Evolutionary conservation across 1,284 basidiomycete genomes (phyloP), one percentile per base, ranked within the genome.

Genomic region (Heterobasidion parviporum): DNA sequence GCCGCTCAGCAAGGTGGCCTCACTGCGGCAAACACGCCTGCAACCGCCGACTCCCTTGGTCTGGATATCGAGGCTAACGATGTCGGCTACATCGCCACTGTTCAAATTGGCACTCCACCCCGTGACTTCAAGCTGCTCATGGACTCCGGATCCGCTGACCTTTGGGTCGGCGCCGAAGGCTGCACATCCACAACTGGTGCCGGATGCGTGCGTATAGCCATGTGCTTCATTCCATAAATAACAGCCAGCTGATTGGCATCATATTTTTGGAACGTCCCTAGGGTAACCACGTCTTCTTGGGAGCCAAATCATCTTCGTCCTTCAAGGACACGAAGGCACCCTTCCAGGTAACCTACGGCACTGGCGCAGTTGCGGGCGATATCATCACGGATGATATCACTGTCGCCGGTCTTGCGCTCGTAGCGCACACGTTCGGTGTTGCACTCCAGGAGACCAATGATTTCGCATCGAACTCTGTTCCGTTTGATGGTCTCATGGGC

Each of bases 401-500:
- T 54, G 73, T 95, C 56, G 89, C 85, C 8, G 87, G 85, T 9
- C 72, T 94, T 34, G 65, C 68, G 1, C 73, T 94, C 35, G 66
- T 67, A 10, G 75, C 68, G 2, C 89, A 92, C 68, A 81, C 77
- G 0, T 90, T 95, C 62, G 93, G 92, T 48, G 82, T 86, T 33
- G 82, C 87, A 8, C 74, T 72, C 2, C 56, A 67, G 32, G 91
- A 93, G 68, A 82, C 79, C 49, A 63, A 68, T 2, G 82, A 92
- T 52, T 92, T 92, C 67, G 74, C 82, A 1, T 67, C 66, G 36
- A 62, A 77, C 60, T 60, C 63, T 1, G 74, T 75, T 36, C 75
- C 82, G 0, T 92, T 92, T 62, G 92, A 94, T 68, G 85, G 93
- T 50, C 71, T 95, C 59, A 85, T 97, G 89, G 87, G 92, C 58